Conservation (phyloP, 176 grass and related monocot species). For the Zea luxurians region DNA sequence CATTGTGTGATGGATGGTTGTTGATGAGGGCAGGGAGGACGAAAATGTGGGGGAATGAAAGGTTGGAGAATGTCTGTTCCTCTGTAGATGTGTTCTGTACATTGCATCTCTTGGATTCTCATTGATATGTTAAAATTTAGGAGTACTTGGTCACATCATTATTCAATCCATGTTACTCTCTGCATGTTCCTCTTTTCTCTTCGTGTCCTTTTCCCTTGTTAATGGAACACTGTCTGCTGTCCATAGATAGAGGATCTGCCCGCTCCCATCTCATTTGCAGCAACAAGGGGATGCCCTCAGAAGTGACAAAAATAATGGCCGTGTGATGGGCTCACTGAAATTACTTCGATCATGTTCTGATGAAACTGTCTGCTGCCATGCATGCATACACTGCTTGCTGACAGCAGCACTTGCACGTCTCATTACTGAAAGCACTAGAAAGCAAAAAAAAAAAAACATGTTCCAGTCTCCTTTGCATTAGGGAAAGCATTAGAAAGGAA, state of each 20-base stretch:
- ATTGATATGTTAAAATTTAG: slow-evolving; percentile 46
- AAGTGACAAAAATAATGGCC: not conserved
- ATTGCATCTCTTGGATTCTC: slow-evolving; percentile 62
- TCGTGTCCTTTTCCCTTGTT: not conserved
- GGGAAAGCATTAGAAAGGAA: not conserved
- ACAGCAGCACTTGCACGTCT: not conserved
- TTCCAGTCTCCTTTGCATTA: not conserved
- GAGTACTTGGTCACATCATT: slow-evolving; percentile 38
- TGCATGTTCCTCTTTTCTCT: not conserved
- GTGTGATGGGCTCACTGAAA: not conserved
- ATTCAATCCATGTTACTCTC: slow-evolving; percentile 45
- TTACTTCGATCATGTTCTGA: not conserved
- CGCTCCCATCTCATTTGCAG: slow-evolving; percentile 33
- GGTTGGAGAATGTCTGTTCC: slow-evolving; percentile 37
- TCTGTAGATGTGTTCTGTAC: slow-evolving; percentile 85
- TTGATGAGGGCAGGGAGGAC: slow-evolving; percentile 34
- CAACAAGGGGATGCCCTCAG: not conserved
- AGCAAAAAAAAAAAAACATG: not conserved
- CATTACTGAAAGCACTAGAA: slow-evolving; percentile 4
- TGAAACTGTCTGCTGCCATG: not conserved
- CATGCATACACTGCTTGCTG: not conserved
- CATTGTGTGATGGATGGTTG: slow-evolving; percentile 47
- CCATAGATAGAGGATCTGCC: slow-evolving; percentile 1
- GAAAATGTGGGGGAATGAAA: not conserved
- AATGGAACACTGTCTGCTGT: not conserved